Evolutionary conservation across 768 basidiomycete species (phyloP).

Genomic region (Xerocomus potaroensis): DNA sequence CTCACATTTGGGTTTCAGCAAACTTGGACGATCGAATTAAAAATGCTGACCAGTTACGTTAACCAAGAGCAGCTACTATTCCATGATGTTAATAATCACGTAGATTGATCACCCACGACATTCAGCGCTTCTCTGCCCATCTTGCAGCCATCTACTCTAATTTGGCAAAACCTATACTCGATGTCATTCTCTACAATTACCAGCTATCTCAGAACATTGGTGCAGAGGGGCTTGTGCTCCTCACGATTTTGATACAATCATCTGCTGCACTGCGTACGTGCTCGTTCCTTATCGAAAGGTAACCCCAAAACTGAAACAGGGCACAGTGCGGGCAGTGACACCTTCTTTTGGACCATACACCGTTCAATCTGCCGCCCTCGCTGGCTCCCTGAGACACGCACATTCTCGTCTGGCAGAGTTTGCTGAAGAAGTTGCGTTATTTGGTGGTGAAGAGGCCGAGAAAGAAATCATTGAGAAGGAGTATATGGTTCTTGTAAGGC

Average conservation of each 20-base stretch:
- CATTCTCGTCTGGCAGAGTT: slow-evolving; percentile 91
- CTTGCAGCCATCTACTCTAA: slow-evolving; percentile 94
- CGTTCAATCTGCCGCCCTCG: slow-evolving; percentile 80
- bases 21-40: slow-evolving; percentile 95
- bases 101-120: slow-evolving; percentile 95
- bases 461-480: slow-evolving; percentile 88
- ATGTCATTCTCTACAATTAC: slow-evolving; percentile 93
- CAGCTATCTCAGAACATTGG: slow-evolving; percentile 93
- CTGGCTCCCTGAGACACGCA: slow-evolving; percentile 85
- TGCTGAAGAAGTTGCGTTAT: slow-evolving; percentile 84
- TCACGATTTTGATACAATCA: slow-evolving; percentile 81
- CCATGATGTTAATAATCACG: slow-evolving; percentile 6
- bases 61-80: not conserved
- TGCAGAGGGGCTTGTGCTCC: slow-evolving; percentile 80
- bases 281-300: not conserved
- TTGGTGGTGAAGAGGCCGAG: slow-evolving; percentile 85
- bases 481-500: slow-evolving; percentile 79
- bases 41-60: slow-evolving; percentile 83
- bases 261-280: slow-evolving; percentile 79
- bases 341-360: slow-evolving; percentile 92
- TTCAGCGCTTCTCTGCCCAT: slow-evolving; percentile 86
- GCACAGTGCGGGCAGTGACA: slow-evolving; percentile 79
- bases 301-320: not conserved
- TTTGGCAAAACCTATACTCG: slow-evolving; percentile 88
- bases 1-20: slow-evolving; percentile 41